Conservation (phyloP, 1,139 yeast species). For the Candida neerlandica region DNA sequence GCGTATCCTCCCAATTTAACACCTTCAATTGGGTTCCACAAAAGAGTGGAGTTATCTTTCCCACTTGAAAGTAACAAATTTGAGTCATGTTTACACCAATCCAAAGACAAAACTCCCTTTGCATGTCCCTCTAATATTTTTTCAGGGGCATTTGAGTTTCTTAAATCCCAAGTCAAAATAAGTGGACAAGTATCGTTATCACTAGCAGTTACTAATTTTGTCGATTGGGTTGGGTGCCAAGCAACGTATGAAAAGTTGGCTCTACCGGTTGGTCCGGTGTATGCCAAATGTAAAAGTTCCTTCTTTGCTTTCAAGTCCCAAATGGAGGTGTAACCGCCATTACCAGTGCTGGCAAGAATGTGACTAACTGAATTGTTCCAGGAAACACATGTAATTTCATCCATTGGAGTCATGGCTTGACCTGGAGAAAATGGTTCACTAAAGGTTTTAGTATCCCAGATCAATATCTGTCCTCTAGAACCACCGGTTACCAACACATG, state of each 20-base stretch:
- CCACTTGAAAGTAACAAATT: conserved; percentile 82
- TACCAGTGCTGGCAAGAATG: conserved; percentile 88
- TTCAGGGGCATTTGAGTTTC: conserved; percentile 91
- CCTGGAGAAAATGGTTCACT: conserved; percentile 74
- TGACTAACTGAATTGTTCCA: conserved; percentile 90
- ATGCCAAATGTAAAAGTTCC: conserved; percentile 83
- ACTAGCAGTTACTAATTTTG: conserved; percentile 85
- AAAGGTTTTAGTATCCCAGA: conserved; percentile 81
- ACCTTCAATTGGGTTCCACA: conserved; percentile 88
- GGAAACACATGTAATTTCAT: conserved; percentile 77
- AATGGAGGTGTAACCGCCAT: conserved; percentile 81
- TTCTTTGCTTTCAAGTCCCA: conserved; percentile 91
- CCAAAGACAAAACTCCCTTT: conserved; percentile 85
- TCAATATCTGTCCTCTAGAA: conserved; percentile 76
- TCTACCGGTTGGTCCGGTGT: conserved; percentile 56
- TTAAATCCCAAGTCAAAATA: conserved; percentile 88
- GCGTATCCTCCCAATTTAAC: conserved; percentile 84
- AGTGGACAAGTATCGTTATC: conserved; percentile 81
- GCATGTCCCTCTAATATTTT: conserved; percentile 75
- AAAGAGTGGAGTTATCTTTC: conserved; percentile 80
- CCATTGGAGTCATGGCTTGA: conserved; percentile 77
- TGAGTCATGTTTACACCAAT: conserved; percentile 91
- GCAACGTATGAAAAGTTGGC: conserved; percentile 69
- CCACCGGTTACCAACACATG: conserved; percentile 88
- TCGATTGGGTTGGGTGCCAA: conserved; percentile 88